Base-by-base conservation (phyloP, 805 yeast genomes). In the Nakazawaea holstii region DNA sequence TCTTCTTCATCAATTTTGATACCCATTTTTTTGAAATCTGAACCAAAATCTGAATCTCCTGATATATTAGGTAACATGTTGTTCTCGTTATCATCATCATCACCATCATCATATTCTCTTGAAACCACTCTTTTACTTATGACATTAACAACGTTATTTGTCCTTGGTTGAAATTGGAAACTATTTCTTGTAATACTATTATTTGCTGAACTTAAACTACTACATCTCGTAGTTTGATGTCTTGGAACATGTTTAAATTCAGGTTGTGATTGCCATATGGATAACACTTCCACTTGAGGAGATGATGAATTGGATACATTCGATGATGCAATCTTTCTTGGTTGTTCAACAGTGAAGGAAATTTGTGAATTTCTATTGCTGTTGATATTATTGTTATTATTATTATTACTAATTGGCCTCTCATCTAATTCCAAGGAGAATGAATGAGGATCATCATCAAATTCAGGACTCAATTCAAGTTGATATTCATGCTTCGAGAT, bases 41-140 rank as follows among this genome's bases (percentile, higher is more conserved):
- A 60, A 41, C 67, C 78, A 56, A 76, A 70, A 13, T 75, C 79
- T 2, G 80, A 74, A 39, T 73, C 75, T 32, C 66, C 67, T 1
- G 77, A 68, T 27, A 74, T 43, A 50, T 76, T 76, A 4, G 80
- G 80, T 43, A 76, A 62, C 36, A 69, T 63, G 48, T 67, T 63
- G 20, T 70, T 39, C 49, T 56, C 40, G 55, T 29, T 17, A 36
- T 11, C 6, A 11, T 8, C 37, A 35, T 1, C 8, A 35, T 41
- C 39, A 8, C n/a, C 24, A 9, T 45, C 48, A 13, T 39, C 39
- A 20, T 27, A 26, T 13, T 44, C 47, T 11, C n/a, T 10, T 8
- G 49, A 40, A 11, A 40, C 43, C 15, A 40, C 32, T 29, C 45
- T 28, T n/a, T 33, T 28, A n/a, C 45, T 40, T 14, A 40, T 32